phyloP scores from a whole-genome alignment of 176 grass and related monocot genomes.

The Carex scoparia region DNA sequence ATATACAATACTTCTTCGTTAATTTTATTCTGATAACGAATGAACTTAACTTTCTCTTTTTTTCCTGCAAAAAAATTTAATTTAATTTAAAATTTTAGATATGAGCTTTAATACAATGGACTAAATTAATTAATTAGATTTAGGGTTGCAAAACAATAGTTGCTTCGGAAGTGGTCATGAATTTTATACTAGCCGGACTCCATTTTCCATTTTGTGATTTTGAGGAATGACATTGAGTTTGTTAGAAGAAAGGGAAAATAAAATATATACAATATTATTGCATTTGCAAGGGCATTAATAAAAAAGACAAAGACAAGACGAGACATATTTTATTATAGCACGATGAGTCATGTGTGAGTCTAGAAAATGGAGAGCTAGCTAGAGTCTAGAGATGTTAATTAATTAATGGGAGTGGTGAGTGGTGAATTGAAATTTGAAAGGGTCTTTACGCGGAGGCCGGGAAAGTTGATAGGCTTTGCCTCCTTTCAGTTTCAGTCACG shows the following conservation, averaged over 20 bases:
- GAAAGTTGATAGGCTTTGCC: conserved; percentile 4
- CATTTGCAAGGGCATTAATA: neutral
- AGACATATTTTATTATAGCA: neutral
- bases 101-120: no score
- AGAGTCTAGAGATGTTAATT: no score
- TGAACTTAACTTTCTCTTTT: neutral
- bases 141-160: no score
- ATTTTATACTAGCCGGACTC: no score
- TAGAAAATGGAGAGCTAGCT: neutral
- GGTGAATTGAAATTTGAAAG: no score
- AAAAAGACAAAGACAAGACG: neutral
- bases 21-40: neutral
- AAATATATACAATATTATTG: neutral
- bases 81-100: no score
- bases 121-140: no score
- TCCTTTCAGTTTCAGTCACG: conserved; percentile 4
- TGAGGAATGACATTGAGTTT: no score
- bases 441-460: conserved; percentile 1
- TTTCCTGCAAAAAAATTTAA: no score
- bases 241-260: neutral
- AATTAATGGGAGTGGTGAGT: neutral
- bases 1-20: neutral
- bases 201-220: no score
- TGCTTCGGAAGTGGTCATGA: no score
- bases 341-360: neutral